Evolutionary conservation across 208 protist species (phyloP), one percentile per base, ranked within the genome.

Genomic region (Acanthamoeba sp.): DNA sequence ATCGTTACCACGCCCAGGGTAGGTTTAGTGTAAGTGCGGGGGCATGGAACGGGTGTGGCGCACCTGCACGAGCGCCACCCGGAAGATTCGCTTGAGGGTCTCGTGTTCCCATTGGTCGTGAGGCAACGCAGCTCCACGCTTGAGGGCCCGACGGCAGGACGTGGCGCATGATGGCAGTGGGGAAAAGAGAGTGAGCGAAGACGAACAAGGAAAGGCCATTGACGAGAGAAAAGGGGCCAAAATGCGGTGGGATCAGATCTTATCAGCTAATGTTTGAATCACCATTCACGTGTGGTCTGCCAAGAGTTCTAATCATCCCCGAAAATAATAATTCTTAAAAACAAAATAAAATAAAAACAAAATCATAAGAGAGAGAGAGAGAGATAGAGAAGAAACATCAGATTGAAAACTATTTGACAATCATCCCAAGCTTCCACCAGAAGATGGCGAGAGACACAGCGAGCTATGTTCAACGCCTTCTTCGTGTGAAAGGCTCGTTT

Each of bases 51-150:
- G 32, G 12, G n/a, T 40, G 48, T 7, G 1, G 52, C n/a, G 18
- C 52, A 66, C 57, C 22, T 20, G 85, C 32, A 55, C 71, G 12
- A 91, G 55, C 2, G 85, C 52, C 34, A 91, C 52, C 1, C 85
- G 85, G 40, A 91, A 91, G 52, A 91, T 91, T n/a, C 85, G 85
- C 40, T 91, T 64, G 32, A 91, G 85, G 0, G 85, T 52, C 34
- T 91, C 85, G 62, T 91, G 52, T 42, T 91, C 85, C 85, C 85
- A 91, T 32, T 91, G 85, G 36, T 91, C 85, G 55, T 91, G 85
- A 36, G 85, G 62, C 34, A 73, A 1, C 6, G 24, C 57, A 42
- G 38, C 24, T 42, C 52, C 55, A 4, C 85, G 62, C 62, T 71
- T 29, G 32, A n/a, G n/a, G n/a, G n/a, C n/a, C n/a, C n/a, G n/a